A percentile compares a stretch with the other conserved stretches of the same genome.
phyloP scores from a whole-genome alignment of 164 flowering plant genomes.

The Magnolia sinica region DNA sequence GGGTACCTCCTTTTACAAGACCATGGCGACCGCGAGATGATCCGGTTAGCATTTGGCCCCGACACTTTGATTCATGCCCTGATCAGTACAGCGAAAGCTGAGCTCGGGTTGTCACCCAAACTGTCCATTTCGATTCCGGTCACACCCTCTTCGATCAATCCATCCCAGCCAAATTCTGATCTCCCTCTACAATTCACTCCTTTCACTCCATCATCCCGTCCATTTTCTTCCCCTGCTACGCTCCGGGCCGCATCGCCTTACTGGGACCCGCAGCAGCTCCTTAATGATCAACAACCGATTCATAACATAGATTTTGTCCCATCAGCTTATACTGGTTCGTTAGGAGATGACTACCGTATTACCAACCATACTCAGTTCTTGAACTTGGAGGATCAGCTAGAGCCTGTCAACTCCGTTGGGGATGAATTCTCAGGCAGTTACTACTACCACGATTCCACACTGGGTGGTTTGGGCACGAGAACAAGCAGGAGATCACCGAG shows the following conservation, averaged over 20 bases:
- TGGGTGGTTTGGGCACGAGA: conserved; percentile 30
- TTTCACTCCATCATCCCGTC: conserved; percentile 41
- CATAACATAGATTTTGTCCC: conserved; percentile 31
- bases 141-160: conserved; percentile 26
- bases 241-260: conserved; percentile 27
- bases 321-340: conserved; percentile 25
- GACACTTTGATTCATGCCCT: conserved; percentile 41
- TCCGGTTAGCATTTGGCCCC: conserved; percentile 59
- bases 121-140: conserved; percentile 26
- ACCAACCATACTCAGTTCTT: conserved; percentile 39
- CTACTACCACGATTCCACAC: conserved; percentile 38
- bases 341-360: conserved; percentile 33
- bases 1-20: conserved; percentile 61
- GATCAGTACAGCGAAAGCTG: conserved; percentile 40
- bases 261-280: conserved; percentile 43
- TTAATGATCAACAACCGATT: conserved; percentile 26
- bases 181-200: conserved; percentile 38
- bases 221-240: conserved; percentile 27
- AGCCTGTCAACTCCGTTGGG: conserved; percentile 23
- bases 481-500: conserved; percentile 31
- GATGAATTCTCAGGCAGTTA: conserved; percentile 25
- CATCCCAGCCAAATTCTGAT: conserved; percentile 27
- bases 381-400: conserved; percentile 50
- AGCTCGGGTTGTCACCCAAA: conserved; percentile 31
- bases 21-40: conserved; percentile 56